phyloP scores from a whole-genome alignment of 2,329 filamentous ascomycete genomes.

The Fusarium sp. region DNA sequence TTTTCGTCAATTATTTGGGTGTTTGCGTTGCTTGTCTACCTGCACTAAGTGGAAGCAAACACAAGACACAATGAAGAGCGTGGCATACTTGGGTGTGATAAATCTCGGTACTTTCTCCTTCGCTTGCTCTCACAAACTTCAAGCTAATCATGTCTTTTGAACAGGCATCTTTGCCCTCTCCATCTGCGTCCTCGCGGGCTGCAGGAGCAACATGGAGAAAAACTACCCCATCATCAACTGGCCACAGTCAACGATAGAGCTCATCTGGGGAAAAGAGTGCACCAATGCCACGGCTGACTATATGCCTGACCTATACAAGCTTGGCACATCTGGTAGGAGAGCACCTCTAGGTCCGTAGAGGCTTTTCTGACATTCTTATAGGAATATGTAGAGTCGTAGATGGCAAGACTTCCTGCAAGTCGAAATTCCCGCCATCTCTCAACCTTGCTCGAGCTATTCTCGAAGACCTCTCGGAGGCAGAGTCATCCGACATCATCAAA shows the following conservation, averaged over 20 bases:
- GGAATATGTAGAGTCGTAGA: constrained; percentile 26
- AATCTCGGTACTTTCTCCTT: constrained; percentile 14
- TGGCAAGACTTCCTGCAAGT: constrained; percentile 14
- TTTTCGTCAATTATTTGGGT: background rate
- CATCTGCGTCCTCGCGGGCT: constrained; percentile 32
- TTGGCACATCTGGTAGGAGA: constrained; percentile 29
- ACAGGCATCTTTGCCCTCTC: constrained; percentile 31
- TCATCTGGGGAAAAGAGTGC: constrained; percentile 32
- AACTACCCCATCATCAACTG: constrained; percentile 36
- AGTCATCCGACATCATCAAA: background rate
- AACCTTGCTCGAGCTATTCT: constrained; percentile 31
- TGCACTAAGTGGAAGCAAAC: background rate
- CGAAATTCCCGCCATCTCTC: constrained; percentile 27
- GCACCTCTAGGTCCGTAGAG: accelerated
- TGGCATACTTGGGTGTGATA: constrained; percentile 13
- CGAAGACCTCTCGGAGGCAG: constrained; percentile 16
- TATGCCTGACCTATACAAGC: constrained; percentile 30
- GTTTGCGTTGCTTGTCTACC: background rate
- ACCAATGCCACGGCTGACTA: constrained; percentile 9
- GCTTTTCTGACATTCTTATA: background rate
- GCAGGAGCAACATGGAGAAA: constrained; percentile 21
- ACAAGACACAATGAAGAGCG: constrained; percentile 8
- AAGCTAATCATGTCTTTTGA: background rate
- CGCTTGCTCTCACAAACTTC: background rate
- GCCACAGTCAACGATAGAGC: constrained; percentile 25